A percentile compares a stretch with the other conserved stretches of the same genome.
phyloP scores from a whole-genome alignment of 2,329 filamentous ascomycete species.

The Claviceps sp. region DNA sequence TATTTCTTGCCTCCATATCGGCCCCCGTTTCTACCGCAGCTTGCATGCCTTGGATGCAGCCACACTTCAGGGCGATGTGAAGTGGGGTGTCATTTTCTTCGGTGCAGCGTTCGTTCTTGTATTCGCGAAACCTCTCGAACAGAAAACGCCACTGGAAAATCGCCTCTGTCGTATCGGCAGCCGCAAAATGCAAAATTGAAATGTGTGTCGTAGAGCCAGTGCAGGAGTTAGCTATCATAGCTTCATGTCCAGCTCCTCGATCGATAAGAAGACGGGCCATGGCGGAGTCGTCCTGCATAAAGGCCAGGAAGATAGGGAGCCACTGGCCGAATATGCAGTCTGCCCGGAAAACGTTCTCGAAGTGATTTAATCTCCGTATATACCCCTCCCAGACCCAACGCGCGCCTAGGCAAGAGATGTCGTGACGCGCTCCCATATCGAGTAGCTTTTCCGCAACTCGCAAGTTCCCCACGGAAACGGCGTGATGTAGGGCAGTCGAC shows the following conservation, averaged over 20 bases:
- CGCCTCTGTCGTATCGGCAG: neutral
- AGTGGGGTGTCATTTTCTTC: neutral
- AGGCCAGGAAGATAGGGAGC: constrained; percentile 1
- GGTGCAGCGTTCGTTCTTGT: neutral
- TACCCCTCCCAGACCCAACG: neutral
- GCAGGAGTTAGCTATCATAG: neutral
- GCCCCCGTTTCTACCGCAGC: neutral
- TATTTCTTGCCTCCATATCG: neutral
- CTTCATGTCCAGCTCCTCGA: neutral
- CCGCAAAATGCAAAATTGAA: neutral
- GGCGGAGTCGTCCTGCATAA: neutral
- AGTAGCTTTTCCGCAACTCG: neutral
- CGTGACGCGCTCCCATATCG: neutral
- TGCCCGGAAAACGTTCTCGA: neutral
- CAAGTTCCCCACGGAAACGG: neutral
- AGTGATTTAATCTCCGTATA: neutral
- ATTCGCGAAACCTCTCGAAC: neutral
- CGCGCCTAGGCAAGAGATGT: neutral
- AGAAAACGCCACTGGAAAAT: neutral
- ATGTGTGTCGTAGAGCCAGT: neutral
- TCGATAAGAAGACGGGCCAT: neutral
- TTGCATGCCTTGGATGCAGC: neutral
- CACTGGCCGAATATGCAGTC: neutral
- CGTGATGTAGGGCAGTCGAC: constrained; percentile 2
- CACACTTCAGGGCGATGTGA: neutral